These are phyloP conservation scores for Flaveria ramosissima DNA, from an alignment of 129 eudicot species.

Conservation along the genomic window DNA sequence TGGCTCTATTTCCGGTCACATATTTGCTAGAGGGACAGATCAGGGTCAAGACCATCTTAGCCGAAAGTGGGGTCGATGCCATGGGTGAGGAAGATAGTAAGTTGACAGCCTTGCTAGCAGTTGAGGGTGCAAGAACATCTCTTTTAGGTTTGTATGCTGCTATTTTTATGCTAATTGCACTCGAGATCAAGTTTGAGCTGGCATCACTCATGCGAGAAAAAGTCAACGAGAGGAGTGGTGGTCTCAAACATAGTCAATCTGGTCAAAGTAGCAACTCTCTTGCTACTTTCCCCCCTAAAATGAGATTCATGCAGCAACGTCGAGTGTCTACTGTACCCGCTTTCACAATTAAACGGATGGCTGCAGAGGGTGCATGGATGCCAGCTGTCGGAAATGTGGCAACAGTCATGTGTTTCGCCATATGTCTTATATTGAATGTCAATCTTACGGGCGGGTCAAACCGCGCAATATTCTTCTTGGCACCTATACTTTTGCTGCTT, in stretches of 20 bases:
- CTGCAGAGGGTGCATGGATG: conserved; percentile 99
- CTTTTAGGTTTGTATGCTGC: conserved; percentile 95
- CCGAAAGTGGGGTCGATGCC: conserved; percentile 56
- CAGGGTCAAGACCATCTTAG: conserved; percentile 58
- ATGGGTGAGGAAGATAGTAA: conserved; percentile 66
- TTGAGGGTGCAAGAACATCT: conserved; percentile 97
- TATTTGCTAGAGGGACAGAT: conserved; percentile 90
- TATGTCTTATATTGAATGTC: conserved; percentile 79
- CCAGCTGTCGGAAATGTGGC: conserved; percentile 99
- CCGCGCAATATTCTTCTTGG: conserved; percentile 96
- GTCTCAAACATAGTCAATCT: conserved; percentile 64
- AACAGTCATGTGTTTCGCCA: conserved; percentile 89
- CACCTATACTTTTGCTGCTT: conserved; percentile 81
- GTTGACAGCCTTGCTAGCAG: conserved; percentile 69
- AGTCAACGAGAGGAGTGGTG: conserved; percentile 60
- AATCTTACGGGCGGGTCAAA: conserved; percentile 94
- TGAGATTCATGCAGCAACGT: conserved; percentile 88
- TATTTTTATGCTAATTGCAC: conserved; percentile 91
- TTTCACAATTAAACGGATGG: conserved; percentile 78
- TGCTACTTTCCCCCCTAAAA: conserved; percentile 59
- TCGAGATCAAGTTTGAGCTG: conserved; percentile 90
- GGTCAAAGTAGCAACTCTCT: conserved; percentile 64
- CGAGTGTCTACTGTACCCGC: conserved; percentile 75
- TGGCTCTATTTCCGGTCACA: conserved; percentile 94
- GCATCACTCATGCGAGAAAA: conserved; percentile 84